Base-by-base conservation (phyloP, 306 rosid genomes). In the Fagus sylvatica region DNA sequence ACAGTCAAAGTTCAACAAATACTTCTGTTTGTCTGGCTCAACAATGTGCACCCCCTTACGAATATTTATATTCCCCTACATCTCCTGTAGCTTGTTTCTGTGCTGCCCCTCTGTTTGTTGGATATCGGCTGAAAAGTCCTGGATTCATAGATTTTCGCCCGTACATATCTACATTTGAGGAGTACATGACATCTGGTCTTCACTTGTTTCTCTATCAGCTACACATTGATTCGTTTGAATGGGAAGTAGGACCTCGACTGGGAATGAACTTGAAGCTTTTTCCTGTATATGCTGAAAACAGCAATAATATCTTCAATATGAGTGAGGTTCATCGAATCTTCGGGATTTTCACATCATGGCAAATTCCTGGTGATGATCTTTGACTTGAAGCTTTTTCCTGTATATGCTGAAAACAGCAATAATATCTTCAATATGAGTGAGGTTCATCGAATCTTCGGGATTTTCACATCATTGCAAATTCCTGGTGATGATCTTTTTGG, bases 81-180 rank as follows among this genome's bases (percentile, higher is more conserved):
- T 74, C 80, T 54, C 85, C 86, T 1, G 79, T 16, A 17, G 1
- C n/a, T 36, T 96, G 98, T 80, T 68, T 82, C 74, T 96, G 99
- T 80, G 91, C 88, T 36, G 85, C 41, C 49, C 99, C 99, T 39
- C 87, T 96, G 30, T 51, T 71, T 22, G 75, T 93, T 72, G 83
- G 13, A 39, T 93, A 93, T 80, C 98, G 97, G 71, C 60, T 96
- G 77, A 96, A 96, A 85, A 93, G 99, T 90, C 99, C 99, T 2
- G 96, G 91, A 65, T 93, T 93, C 87, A 72, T 80, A 16, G 85
- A 88, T 74, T 91, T 96, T 76, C 57, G 0, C 60, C 90, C 98
- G 43, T 96, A 71, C 79, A 53, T 19, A 80, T 7, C 7, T 33
- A 19, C 1, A 2, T 96, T 90, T 81, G 74, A 84, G 76, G 0